phyloP scores from a whole-genome alignment of 495 filamentous ascomycete species.

The Aspergillus olivimuriae region DNA sequence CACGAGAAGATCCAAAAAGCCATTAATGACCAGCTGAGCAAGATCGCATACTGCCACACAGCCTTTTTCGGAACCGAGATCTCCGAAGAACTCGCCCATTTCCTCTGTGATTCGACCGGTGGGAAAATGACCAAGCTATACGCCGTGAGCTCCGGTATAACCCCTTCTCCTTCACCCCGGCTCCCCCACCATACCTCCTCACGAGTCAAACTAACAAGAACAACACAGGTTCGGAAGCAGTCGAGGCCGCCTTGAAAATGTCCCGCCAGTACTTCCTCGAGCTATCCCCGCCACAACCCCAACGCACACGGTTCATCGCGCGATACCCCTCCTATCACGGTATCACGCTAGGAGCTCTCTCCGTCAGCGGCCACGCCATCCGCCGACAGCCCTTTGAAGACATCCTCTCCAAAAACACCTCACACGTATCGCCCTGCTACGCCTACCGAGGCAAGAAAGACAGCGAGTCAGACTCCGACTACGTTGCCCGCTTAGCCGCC shows the following conservation, averaged over 20 bases:
- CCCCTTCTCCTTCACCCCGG: not conserved
- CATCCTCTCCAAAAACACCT: conserved; percentile 54
- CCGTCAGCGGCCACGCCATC: conserved; percentile 55
- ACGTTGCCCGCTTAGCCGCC: conserved; percentile 51
- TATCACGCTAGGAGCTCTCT: conserved; percentile 61
- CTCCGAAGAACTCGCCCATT: conserved; percentile 37
- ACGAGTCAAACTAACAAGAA: not conserved
- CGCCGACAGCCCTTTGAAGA: conserved; percentile 62
- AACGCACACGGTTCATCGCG: conserved; percentile 56
- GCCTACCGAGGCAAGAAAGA: conserved; percentile 50
- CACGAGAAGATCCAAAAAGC: conserved; percentile 38
- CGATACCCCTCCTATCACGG: conserved; percentile 71
- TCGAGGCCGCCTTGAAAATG: conserved; percentile 63
- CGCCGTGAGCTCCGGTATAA: conserved; percentile 53
- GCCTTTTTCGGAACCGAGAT: conserved; percentile 44
- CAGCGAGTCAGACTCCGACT: conserved; percentile 40
- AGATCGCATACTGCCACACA: conserved; percentile 48
- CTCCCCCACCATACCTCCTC: too few species aligned
- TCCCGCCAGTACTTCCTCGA: conserved; percentile 59
- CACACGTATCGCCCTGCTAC: conserved; percentile 64
- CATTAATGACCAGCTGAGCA: conserved; percentile 43
- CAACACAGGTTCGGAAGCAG: conserved; percentile 57
- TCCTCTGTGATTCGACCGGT: conserved; percentile 42
- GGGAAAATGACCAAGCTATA: conserved; percentile 39
- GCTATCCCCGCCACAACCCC: conserved; percentile 35